Evolutionary conservation across 805 yeast species (phyloP), one percentile per base, ranked within the genome.

Genomic region (Lipomyces sp.): DNA sequence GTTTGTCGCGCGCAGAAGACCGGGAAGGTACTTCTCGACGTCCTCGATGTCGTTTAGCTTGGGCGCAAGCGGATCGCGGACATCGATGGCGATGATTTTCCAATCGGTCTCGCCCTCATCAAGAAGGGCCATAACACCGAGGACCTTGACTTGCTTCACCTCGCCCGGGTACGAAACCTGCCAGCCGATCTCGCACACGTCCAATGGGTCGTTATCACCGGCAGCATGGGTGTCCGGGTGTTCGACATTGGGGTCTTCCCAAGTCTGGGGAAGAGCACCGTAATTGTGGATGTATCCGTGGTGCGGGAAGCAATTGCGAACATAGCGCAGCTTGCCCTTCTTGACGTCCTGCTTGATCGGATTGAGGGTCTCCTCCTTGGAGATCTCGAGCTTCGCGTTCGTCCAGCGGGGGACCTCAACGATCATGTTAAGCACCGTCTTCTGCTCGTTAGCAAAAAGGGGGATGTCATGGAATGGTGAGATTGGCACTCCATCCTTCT

Each of bases 401-500:
- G 97, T 86, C 98, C 98, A 94, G 81, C 98, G 90, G 78, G 99
- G 99, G 73, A 95, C 92, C 82, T 95, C 99, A 71, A 95, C 98
- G 75, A 95, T 84, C 90, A 91, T 89, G 85, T 90, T 90, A 73
- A 90, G 83, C 74, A 93, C 85, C 76, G 93, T 88, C 83, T 90
- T 90, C 77, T 90, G 93, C 79, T 92, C 90, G 81, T 94, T 95
- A 75, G 98, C 98, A 76, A 88, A 93, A 79, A 95, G 85, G 71
- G 96, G 95, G 72, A 90, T 87, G 77, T 90, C 96, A 78, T 95
- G 99, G 91, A 94, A 92, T 63, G 98, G 90, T 71, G 98, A 93
- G 71, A 95, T 87, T 74, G 93, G 92, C 83, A 92, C 90, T 66
- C 98, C 98, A 79, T 92, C 92, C 80, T 92, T 82, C 84, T 93